Base-by-base conservation (phyloP, 1,139 yeast species). In the Schwanniomyces etchellsii region DNA sequence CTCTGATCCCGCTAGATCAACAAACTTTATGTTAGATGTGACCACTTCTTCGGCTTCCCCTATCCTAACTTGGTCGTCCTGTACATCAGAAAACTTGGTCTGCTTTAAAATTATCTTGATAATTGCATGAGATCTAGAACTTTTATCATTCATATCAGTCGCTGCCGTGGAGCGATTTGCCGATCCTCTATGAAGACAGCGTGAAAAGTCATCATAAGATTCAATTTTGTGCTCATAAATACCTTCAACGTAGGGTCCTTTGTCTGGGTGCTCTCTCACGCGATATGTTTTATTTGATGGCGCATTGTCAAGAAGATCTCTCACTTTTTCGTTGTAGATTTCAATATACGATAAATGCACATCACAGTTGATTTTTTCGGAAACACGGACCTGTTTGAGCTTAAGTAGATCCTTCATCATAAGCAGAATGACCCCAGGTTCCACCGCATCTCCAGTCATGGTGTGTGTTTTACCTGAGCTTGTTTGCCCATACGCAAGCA, bases 1-100 rank as follows among this genome's bases (percentile, higher is more conserved):
- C 48, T 83, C 95, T 0, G 89, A 79, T 0, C 95, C 95, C 0
- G 95, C 95, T 43, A 83, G 59, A 55, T 83, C 94, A 2, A 83
- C 91, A 20, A 83, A 61, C 36, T 84, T 69, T 24, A 83, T 64
- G 37, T 75, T 72, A 2, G 91, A 79, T 3, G 63, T 44, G 43
- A 64, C 56, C 25, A 77, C 70, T 42, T 71, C 77, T 20, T 70
- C 74, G 14, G 81, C 76, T 5, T 71, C 65, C 2, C 73, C 70
- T 17, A 27, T 57, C 5, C 36, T 43, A 4, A 35, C 35, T 20
- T 36, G 43, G 3, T 27, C 30, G 5, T 33, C 38, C 16, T 37
- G 45, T 39, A 57, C 63, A 33, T 63, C 59, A n/a, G 76, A 76
- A 41, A 59, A 64, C 35, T 63, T 59, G 13, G 77, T 77, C 45